A percentile compares a stretch with the other conserved stretches of the same genome.
Conservation (phyloP, 148 eudicot genomes). For the Fagopyrum esculentum region DNA sequence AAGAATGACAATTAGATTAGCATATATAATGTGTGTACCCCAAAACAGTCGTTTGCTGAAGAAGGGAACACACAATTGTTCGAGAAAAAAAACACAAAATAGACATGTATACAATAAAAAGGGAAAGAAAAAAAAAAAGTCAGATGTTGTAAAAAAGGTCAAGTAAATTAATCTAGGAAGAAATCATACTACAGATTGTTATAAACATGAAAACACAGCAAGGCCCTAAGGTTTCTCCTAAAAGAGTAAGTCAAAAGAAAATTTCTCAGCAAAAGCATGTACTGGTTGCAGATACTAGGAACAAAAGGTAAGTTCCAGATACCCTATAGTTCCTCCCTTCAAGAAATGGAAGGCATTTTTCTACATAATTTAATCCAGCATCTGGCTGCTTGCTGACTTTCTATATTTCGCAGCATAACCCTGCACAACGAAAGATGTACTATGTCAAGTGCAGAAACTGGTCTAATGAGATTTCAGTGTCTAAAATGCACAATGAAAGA, state of each 20-base stretch:
- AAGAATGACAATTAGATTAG: constrained; percentile 8
- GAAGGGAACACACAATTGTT: background rate
- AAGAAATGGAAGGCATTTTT: background rate
- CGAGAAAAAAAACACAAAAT: background rate
- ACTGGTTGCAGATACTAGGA: background rate
- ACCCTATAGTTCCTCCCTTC: constrained; percentile 2
- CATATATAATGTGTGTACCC: constrained; percentile 1
- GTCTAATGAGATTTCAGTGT: background rate
- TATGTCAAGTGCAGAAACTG: background rate
- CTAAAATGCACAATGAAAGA: background rate
- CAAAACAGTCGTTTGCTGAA: background rate
- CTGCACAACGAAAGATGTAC: background rate
- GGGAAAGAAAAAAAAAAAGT: background rate
- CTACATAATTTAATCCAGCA: constrained; percentile 3
- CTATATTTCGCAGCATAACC: constrained; percentile 13
- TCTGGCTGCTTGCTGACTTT: constrained; percentile 3
- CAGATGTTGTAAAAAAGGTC: background rate
- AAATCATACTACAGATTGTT: background rate
- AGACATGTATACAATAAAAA: background rate
- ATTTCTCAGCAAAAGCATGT: background rate
- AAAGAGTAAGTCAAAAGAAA: background rate
- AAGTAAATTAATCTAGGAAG: background rate
- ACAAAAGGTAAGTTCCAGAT: background rate
- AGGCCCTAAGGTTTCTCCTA: background rate
- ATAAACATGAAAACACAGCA: background rate